Evolutionary conservation across 2,329 filamentous ascomycete genomes (phyloP), one percentile per base, ranked within the genome.

Genomic region (Mariannaea elegans): DNA sequence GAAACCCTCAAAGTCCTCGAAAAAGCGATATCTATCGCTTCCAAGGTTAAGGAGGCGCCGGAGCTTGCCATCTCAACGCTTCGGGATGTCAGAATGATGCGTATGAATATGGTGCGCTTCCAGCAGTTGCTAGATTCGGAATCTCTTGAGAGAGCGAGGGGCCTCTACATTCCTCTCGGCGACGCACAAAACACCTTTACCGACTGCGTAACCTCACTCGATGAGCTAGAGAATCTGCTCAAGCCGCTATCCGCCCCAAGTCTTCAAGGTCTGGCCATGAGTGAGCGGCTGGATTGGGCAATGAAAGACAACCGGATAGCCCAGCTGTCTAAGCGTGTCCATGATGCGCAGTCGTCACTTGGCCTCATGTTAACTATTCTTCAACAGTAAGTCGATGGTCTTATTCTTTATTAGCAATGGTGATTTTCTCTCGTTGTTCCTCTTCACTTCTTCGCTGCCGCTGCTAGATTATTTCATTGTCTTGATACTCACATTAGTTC

Each of bases 1-100:
- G 49, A 52, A 21, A 52, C 41, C 27, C 21, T 52, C 49, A 52
- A 52, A 27, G 38, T 41, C 10, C 49, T 52, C 18, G 49, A 44
- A n/a, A 41, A 42, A 13, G 49, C 49, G 38, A 52, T 44, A 7
- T 32, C 49, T 16, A 21, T 34, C 2, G 49, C 49, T 18, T 52
- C 38, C 38, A 44, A 34, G 27, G 49, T 52, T n/a, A 44, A 52
- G 16, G 14, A 52, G 10, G 38, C 49, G 12, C 49, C 49, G 2
- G 49, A 52, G 14, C 49, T 52, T 13, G 49, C 49, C 27, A 21
- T 31, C 9, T 44, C 38, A 13, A 44, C 49, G 10, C 49, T 52
- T 10, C 49, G 38, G 18, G 24, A 52, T 16, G 49, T 52, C 38
- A 14, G 38, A 13, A 52, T 52, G 38, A 52, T 52, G 49, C 49